A percentile compares a stretch with the other conserved stretches of the same genome.
Evolutionary conservation across 2,329 filamentous ascomycete genomes (phyloP).

Genomic region (Albophoma yamanashiensis): DNA sequence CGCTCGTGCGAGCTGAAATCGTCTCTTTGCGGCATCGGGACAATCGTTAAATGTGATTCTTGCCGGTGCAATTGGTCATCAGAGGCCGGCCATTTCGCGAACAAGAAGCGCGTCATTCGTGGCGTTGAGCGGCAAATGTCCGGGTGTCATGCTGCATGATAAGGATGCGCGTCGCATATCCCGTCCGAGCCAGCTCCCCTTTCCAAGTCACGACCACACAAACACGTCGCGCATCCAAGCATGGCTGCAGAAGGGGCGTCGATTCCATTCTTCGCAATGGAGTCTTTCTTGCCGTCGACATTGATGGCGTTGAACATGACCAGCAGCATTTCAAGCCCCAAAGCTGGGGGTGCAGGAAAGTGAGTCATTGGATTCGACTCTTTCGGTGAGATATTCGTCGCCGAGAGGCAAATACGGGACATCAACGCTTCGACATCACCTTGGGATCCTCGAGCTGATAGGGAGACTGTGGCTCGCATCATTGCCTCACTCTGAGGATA

Average conservation of each 20-base stretch:
- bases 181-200: not conserved
- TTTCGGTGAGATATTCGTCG: conserved; percentile 12
- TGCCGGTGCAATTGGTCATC: not conserved
- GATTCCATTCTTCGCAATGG: conserved; percentile 11
- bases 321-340: conserved; percentile 34
- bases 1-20: not conserved
- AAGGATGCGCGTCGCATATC: not conserved
- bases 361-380: conserved; percentile 20
- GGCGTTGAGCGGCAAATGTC: not conserved
- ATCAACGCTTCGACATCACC: conserved; percentile 4
- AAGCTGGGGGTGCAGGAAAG: conserved; percentile 35
- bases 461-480: not conserved
- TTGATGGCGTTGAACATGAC: conserved; percentile 11
- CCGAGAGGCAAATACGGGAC: conserved; percentile 11
- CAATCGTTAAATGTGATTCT: not conserved
- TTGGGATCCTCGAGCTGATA: no score
- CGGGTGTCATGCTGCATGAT: not conserved
- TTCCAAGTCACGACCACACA: not conserved
- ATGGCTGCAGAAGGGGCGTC: conserved; percentile 10
- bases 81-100: not conserved
- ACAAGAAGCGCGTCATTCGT: not conserved
- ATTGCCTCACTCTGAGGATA: not conserved
- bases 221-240: conserved; percentile 7
- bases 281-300: not conserved
- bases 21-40: not conserved